Evolutionary conservation across 1,139 yeast species (phyloP).

Genomic region (Pichia sp.): DNA sequence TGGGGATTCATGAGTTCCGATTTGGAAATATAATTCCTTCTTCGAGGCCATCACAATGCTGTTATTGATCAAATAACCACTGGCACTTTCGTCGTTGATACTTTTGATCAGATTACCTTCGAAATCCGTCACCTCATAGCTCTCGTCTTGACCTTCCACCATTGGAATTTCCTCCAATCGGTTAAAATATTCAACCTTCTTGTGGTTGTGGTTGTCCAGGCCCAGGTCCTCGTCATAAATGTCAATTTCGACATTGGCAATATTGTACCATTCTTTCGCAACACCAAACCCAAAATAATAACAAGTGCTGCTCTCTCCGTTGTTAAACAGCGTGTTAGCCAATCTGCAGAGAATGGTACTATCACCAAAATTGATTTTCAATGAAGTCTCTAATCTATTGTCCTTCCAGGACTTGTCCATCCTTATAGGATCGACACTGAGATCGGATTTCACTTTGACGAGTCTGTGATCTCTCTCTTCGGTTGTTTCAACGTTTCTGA

Average conservation of each 20-base stretch:
- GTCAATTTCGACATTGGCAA: conserved; percentile 1
- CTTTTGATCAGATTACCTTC: conserved; percentile 42
- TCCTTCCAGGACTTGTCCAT: conserved; percentile 19
- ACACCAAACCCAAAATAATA: conserved; percentile 13
- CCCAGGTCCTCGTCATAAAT: neutral
- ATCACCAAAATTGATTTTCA: conserved; percentile 6
- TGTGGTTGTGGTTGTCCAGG: neutral
- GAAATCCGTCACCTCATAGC: conserved; percentile 32
- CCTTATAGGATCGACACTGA: conserved; percentile 16
- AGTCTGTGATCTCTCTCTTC: conserved; percentile 6
- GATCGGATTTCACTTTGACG: conserved; percentile 6
- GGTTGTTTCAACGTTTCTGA: conserved; percentile 15
- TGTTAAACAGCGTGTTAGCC: conserved; percentile 24
- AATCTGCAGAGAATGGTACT: conserved; percentile 6
- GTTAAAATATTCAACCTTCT: conserved; percentile 7
- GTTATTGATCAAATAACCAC: conserved; percentile 38
- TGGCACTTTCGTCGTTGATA: conserved; percentile 40
- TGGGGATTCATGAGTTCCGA: conserved; percentile 3
- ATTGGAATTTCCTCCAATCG: conserved; percentile 13
- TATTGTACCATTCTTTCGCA: conserved; percentile 7
- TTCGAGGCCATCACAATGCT: conserved; percentile 35
- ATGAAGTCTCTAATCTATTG: conserved; percentile 1
- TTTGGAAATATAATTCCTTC: conserved; percentile 25
- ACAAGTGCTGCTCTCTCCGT: conserved; percentile 18
- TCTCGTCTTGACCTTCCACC: conserved; percentile 8